Evolutionary conservation across 2,329 filamentous ascomycete species (phyloP), one percentile per base, ranked within the genome.

Genomic region (Didymella pinodella): DNA sequence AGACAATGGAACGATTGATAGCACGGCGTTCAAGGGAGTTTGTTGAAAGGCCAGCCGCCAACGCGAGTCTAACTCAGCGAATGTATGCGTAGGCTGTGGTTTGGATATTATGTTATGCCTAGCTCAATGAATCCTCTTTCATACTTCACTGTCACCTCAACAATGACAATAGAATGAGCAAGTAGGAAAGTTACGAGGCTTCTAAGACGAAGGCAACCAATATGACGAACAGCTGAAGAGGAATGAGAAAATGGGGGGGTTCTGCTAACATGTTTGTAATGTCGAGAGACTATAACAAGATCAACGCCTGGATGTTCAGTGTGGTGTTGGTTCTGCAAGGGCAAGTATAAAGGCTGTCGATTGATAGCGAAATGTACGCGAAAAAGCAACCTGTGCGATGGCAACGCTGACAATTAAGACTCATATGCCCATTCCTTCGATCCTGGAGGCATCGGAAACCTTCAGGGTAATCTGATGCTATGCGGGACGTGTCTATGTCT

Each of bases 1-100:
- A 16, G 11, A 4, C n/a, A 18, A 14, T 25, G 10, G 49, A 26
- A 28, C 8, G 44, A 38, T 32, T 54, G 45, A 25, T 22, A 58
- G 40, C 50, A 49, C 26, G 56, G 56, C 56, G 49, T 58, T 58
- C 5, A 58, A 22, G 56, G 49, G 38, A 28, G 26, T 40, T 50
- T 12, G 25, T 16, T 49, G 12, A 40, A 48, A 38, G 12, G 40
- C 6, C 25, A 25, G 10, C 28, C 7, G 22, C 38, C 26, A 8
- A 25, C 7, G 29, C 11, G 31, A 32, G 55, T 12, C 40, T 36
- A 11, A 41, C 36, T 47, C 40, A 18, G 18, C 4, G 11, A 28
- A 29, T 18, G 38, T 45, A 43, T 20, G 31, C 32, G 32, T 22
- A 36, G 31, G 4, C 20, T 41, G 20, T 8, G 55, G 25, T 48